Evolutionary conservation across 2,329 filamentous ascomycete species (phyloP), one percentile per base, ranked within the genome.

Genomic region (Alternaria triticina): DNA sequence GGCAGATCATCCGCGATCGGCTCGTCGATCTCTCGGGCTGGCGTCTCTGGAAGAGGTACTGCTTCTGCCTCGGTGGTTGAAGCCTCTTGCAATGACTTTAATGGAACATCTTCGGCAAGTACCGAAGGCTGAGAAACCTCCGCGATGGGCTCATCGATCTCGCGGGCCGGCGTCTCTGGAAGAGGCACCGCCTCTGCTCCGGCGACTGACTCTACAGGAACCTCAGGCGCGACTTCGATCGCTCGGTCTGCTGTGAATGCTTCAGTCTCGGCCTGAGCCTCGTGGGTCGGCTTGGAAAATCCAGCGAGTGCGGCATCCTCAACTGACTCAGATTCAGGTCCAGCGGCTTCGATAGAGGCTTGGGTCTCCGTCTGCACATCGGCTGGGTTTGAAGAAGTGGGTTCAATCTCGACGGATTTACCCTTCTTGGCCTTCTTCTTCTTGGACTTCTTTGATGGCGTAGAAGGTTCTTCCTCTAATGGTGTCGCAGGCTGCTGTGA

Each of bases 361-460:
- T 45, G 46, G 20, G 59, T 20, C 13, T 65, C 59, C 44, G 30
- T 15, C 5, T 40, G 56, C 23, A 33, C 20, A 12, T 59, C 36
- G 5, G 36, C 25, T 43, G 5, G 50, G 20, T 57, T 28, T 22
- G 23, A 15, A 15, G 27, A 40, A 20, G 36, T 28, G 27, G 61
- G 10, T 20, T 55, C 62, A 11, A 60, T 23, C 12, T 67, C 64
- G 47, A 49, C 43, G 13, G 58, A 36, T 33, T 67, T 67, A 7
- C 40, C 60, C 36, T 66, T 65, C 58, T 70, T 71, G 9, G 61
- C 59, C 36, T 67, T 71, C 57, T 83, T 80, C 62, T 85, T 85
- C 11, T 80, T 66, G 7, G 54, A 80, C 66, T 84, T 86, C 65
- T 82, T 81, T 57, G 81, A 82, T 30, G 74, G 71, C 11, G 59